Evolutionary conservation across 306 rosid genomes (phyloP), one percentile per base, ranked within the genome.

Genomic region (Vigna reflexopilosa): DNA sequence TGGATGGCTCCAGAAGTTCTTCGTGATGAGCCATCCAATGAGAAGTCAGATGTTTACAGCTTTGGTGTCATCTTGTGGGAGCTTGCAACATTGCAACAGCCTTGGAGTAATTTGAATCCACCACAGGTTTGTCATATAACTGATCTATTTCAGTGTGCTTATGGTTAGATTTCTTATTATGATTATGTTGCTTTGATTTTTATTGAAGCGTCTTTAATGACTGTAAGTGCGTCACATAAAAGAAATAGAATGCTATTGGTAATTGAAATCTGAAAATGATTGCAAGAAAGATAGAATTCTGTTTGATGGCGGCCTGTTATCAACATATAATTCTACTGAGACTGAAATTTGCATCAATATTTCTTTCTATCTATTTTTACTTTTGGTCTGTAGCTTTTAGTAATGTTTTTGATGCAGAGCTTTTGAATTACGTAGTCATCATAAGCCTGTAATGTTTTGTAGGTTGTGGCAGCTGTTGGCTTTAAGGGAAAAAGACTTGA

Each of bases 381-480:
- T 47, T 57, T 47, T 34, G 62, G 36, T 45, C 49, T 16, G 24
- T 22, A 45, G 34, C 38, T 48, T 50, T 50, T 36, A 34, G 8
- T 22, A 48, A n/a, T 70, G 61, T 69, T 22, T 62, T 81, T 28
- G 68, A 28, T 50, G 51, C 52, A 26, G 67, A 50, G 77, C 55
- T 45, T 50, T 77, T 52, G 64, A 65, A 4, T 65, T 76, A 57
- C 16, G 58, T 22, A 26, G 15, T 67, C 34, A 58, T 65, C 40
- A 30, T 52, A 76, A 47, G 63, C 77, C 22, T 56, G 44, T 67
- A 17, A 67, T 77, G 69, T 75, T 30, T 67, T 83, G 36, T 76
- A 93, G 98, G 98, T 93, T 73, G 91, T 93, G 44, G 93, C 94
- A 57, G 96, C 96, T 80, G 98, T 93, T 88, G 98, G 90, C 74